Base-by-base conservation (phyloP, 257 asterid species). In the Lantana camara region DNA sequence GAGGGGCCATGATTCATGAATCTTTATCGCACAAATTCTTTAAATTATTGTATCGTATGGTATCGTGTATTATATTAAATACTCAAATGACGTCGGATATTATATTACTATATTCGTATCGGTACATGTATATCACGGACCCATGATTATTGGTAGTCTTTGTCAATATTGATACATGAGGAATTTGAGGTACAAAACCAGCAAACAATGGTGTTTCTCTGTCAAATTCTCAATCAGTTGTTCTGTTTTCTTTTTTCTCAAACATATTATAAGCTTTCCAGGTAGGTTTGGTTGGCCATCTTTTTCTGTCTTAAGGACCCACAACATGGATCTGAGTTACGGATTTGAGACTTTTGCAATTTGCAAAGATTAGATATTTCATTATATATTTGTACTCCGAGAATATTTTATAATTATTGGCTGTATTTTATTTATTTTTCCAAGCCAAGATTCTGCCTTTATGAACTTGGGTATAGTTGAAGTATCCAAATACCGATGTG, bases 231-330 rank as follows among this genome's bases (percentile, higher is more conserved):
- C 71, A 71, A 75, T 24, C 71, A 68, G 60, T 30, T 30, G 35
- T 30, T 30, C 35, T 30, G 3, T 30, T 30, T 30, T 27, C 5
- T 57, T 68, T 61, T 56, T 63, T 40, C 16, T 20, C 65, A 24
- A 60, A 38, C 58, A 52, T 29, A 63, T 47, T 64, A 57, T 16
- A 48, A 24, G 57, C 66, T 69, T 77, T 73, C 88, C 91, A 84
- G 88, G 71, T 71, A 76, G 85, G 75, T 69, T 67, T 71, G 68
- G 76, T 51, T 74, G 78, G 69, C 71, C 17, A 57, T 75, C 66
- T 54, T 60, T 76, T 38, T 69, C 50, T 67, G 51, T 23, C 73
- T 45, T n/a, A 6, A 35, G 54, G 69, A 63, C 76, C 82, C 79
- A 69, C 60, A 64, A 67, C 62, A 69, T 69, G 76, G 56, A 57